Conservation (phyloP, 768 basidiomycete species). For the Mycena crocata region DNA sequence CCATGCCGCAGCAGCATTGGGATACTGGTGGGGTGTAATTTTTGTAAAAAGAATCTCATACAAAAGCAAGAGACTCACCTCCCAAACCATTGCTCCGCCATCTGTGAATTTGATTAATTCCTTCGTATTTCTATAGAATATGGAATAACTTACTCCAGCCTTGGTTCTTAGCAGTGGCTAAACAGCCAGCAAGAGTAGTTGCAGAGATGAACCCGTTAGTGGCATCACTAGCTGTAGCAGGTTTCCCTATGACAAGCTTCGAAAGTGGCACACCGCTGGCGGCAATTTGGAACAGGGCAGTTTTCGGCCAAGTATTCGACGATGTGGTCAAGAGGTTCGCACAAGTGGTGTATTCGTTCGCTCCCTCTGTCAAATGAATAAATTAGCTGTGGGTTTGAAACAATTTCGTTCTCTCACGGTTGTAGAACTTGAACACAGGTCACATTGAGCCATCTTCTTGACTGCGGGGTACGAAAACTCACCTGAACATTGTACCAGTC, state of each 20-base stretch:
- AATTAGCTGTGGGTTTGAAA: not conserved
- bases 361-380: slow-evolving; percentile 51
- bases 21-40: too few species aligned
- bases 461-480: slow-evolving; percentile 31
- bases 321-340: slow-evolving; percentile 63
- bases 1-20: slow-evolving; percentile 40
- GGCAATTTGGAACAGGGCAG: slow-evolving; percentile 57
- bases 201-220: slow-evolving; percentile 52
- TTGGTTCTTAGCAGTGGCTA: slow-evolving; percentile 27
- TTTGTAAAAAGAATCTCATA: too few species aligned
- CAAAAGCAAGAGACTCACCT: slow-evolving; percentile 6
- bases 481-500: slow-evolving; percentile 75
- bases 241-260: slow-evolving; percentile 74
- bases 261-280: slow-evolving; percentile 56
- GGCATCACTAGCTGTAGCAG: slow-evolving; percentile 51
- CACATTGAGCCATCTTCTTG: slow-evolving; percentile 10
- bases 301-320: slow-evolving; percentile 59
- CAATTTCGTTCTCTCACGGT: slow-evolving; percentile 36
- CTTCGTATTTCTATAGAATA: not conserved
- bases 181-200: slow-evolving; percentile 38
- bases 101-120: not conserved
- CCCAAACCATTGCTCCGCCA: slow-evolving; percentile 30
- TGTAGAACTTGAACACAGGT: slow-evolving; percentile 51
- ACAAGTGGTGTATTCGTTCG: slow-evolving; percentile 74
- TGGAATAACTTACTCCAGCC: slow-evolving; percentile 25